Base-by-base conservation (phyloP, 1,284 basidiomycete genomes). In the Tilletia setariae region DNA sequence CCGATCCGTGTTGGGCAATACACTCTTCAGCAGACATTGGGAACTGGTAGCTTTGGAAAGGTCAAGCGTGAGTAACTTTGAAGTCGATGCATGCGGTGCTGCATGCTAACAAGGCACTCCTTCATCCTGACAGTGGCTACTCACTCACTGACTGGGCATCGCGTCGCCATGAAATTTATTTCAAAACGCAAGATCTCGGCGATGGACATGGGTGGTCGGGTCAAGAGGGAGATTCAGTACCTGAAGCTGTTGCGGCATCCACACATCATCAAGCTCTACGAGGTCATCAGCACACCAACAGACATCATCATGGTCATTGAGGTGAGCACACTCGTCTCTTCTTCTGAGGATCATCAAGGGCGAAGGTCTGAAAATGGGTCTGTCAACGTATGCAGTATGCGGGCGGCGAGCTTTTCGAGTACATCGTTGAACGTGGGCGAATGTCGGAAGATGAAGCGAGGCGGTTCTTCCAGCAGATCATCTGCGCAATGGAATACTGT, bases 141-240 rank as follows among this genome's bases (percentile, higher is more conserved):
- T 15, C 95, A 98, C 83, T 91, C 91, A 53, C 88, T 97, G 74
- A 98, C 95, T 0, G 93, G 94, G 0, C 93, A 97, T 81, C 90
- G 90, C 76, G 95, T 98, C 53, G 95, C 95, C 2, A 93, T 98
- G 90, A 98, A 98, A 86, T 93, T 93, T 81, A 93, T 98, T 79
- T 93, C 93, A 70, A 93, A 95, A 82, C 91, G 91, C 68, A 93
- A 93, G 79, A 97, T 98, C 70, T 90, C 91, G 73, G 89, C 90
- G 72, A 90, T 93, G 76, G 92, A 93, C 84, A 79, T 81, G 74
- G 79, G 80, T 61, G 76, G 78, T 1, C 67, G 95, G 66, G 94
- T 98, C 23, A 91, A 93, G 83, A 88, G 94, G 61, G 95, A 98
- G 73, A 82, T 82, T 65, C 79, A 81, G 69, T 82, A 79, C 46